Conservation (phyloP, 495 filamentous ascomycete genomes). For the Neurospora sp. region DNA sequence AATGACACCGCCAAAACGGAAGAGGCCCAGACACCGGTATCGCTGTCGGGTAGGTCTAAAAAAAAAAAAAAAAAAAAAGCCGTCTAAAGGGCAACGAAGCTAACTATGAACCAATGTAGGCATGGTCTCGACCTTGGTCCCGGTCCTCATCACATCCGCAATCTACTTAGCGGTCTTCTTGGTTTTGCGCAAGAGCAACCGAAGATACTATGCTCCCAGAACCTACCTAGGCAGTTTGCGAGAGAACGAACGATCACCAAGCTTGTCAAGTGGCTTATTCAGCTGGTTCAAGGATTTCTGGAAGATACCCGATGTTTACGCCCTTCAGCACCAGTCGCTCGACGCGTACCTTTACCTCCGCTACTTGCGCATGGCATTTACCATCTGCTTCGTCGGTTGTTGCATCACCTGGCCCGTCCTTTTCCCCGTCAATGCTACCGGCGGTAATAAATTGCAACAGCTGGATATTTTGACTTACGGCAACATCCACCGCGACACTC, state of each 20-base stretch:
- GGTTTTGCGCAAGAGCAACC: conserved; percentile 59
- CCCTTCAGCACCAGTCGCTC: conserved; percentile 81
- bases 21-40: conserved; percentile 1
- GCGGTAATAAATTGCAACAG: conserved; percentile 52
- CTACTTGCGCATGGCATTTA: conserved; percentile 62
- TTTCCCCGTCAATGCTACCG: conserved; percentile 80
- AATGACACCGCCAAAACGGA: neutral
- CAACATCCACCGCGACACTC: conserved; percentile 49
- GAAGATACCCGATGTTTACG: conserved; percentile 71
- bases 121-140: conserved; percentile 62
- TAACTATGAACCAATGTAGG: conserved; percentile 13
- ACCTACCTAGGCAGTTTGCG: conserved; percentile 72
- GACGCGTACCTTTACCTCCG: conserved; percentile 83
- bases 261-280: conserved; percentile 56
- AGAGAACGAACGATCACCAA: conserved; percentile 57
- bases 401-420: conserved; percentile 76
- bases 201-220: conserved; percentile 76
- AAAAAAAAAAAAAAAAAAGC: neutral
- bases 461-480: conserved; percentile 70
- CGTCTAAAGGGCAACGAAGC: neutral
- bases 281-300: conserved; percentile 71
- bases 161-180: conserved; percentile 65
- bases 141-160: conserved; percentile 52
- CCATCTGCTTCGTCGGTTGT: conserved; percentile 70
- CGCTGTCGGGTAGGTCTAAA: conserved; percentile 20